Evolutionary conservation across 83 land plant species (phyloP).

Genomic region (Picea abies): DNA sequence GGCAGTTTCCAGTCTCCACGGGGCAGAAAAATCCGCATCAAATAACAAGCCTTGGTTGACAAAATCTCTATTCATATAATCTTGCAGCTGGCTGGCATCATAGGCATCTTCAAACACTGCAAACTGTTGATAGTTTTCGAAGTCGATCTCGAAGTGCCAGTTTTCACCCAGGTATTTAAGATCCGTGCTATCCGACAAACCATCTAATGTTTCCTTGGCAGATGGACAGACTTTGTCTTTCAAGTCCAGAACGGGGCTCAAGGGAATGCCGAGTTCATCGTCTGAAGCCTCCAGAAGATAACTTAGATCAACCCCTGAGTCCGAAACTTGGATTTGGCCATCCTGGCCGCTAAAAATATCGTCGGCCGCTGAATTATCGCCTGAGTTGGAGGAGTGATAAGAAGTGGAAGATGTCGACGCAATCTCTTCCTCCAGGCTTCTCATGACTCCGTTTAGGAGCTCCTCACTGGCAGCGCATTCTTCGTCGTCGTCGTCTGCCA

Average conservation of each 20-base stretch:
- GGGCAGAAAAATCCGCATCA: no score
- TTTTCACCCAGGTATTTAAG: no score
- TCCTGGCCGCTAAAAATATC: not conserved
- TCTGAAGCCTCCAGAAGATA: not conserved
- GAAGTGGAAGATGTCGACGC: not conserved
- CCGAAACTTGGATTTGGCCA: no score
- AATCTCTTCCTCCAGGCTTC: constrained; percentile 1
- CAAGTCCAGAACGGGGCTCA: not conserved
- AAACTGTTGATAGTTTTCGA: no score
- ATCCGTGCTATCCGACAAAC: no score
- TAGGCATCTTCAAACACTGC: no score
- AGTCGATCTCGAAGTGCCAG: no score
- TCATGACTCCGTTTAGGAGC: not conserved
- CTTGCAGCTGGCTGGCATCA: no score
- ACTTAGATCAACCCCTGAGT: not conserved
- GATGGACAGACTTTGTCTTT: not conserved
- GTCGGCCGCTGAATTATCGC: not conserved
- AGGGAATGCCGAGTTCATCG: not conserved
- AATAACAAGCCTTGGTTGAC: no score
- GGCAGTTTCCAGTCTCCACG: no score
- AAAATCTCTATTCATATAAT: no score
- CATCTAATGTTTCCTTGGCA: no score
- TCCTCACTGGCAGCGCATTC: not conserved
- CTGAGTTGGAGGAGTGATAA: not conserved
- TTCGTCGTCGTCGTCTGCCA: not conserved